Conservation (phyloP, 805 yeast species). For the Teunomyces atbi region DNA sequence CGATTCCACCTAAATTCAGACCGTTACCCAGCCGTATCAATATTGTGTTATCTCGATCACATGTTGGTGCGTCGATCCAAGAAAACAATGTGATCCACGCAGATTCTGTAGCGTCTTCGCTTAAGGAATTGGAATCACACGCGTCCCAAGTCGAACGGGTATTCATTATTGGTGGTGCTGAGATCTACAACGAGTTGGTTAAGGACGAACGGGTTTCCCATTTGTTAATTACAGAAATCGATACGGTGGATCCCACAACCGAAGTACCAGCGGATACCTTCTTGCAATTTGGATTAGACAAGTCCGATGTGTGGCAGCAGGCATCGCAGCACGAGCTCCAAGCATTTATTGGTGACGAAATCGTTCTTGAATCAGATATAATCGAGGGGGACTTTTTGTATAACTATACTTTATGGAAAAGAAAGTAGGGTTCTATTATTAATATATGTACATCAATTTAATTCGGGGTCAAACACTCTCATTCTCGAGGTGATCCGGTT, state of each 20-base stretch:
- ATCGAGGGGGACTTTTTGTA: constrained; percentile 45
- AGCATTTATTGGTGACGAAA: constrained; percentile 34
- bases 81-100: constrained; percentile 28
- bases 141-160: constrained; percentile 52
- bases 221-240: constrained; percentile 69
- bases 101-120: constrained; percentile 27
- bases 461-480: constrained; percentile 40
- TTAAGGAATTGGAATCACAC: constrained; percentile 17
- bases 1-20: constrained; percentile 79
- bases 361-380: constrained; percentile 33
- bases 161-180: constrained; percentile 91
- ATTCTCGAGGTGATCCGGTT: constrained; percentile 57
- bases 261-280: constrained; percentile 68
- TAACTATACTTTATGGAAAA: constrained; percentile 60
- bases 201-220: constrained; percentile 45
- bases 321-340: constrained; percentile 33
- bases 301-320: constrained; percentile 33
- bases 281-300: constrained; percentile 38
- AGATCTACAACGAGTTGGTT: constrained; percentile 65
- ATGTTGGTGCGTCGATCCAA: constrained; percentile 13
- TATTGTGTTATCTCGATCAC: constrained; percentile 64
- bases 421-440: constrained; percentile 6
- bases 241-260: constrained; percentile 22
- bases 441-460: constrained; percentile 2
- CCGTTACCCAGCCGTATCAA: constrained; percentile 79